These are phyloP conservation scores for Lenwebbia sp. DNA, from an alignment of 345 rosid genomes.

Conservation along the genomic window DNA sequence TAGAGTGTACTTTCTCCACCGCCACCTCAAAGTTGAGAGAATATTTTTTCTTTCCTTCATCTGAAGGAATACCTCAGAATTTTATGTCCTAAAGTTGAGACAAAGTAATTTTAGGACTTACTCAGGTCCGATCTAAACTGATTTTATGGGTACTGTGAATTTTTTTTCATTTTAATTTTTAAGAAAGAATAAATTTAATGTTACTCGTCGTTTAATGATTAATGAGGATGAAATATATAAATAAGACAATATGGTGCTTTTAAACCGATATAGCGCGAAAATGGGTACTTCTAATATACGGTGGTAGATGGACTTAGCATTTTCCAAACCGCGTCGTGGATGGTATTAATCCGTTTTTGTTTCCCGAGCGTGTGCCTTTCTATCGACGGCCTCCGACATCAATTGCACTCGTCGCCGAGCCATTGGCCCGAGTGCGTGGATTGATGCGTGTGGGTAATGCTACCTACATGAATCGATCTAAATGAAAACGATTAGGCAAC, in stretches of 20 bases:
- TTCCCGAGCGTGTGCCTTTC: background rate
- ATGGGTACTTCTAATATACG: background rate
- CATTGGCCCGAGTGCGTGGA: background rate
- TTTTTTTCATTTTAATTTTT: background rate
- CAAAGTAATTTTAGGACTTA: too few species aligned
- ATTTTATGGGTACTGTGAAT: background rate
- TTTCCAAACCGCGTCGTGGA: rapidly evolving
- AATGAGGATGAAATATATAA: background rate
- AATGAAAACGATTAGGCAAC: rapidly evolving
- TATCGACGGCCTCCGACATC: rapidly evolving
- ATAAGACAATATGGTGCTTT: too few species aligned
- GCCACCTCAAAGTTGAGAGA: too few species aligned
- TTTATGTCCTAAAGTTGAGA: too few species aligned
- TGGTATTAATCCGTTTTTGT: background rate
- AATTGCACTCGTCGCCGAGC: rapidly evolving
- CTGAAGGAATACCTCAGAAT: too few species aligned
- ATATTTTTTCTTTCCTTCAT: too few species aligned
- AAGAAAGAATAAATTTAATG: background rate
- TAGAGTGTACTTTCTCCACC: too few species aligned
- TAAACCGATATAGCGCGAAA: rapidly evolving
- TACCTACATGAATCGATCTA: rapidly evolving
- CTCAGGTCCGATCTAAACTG: background rate
- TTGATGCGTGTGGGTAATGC: background rate
- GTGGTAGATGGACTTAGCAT: rapidly evolving
- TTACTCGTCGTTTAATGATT: background rate